Percentiles rank a stretch among this genome's conserved stretches.
Evolutionary conservation across 164 flowering plant genomes (phyloP).

Genomic region (Chimonanthus salicifolius): DNA sequence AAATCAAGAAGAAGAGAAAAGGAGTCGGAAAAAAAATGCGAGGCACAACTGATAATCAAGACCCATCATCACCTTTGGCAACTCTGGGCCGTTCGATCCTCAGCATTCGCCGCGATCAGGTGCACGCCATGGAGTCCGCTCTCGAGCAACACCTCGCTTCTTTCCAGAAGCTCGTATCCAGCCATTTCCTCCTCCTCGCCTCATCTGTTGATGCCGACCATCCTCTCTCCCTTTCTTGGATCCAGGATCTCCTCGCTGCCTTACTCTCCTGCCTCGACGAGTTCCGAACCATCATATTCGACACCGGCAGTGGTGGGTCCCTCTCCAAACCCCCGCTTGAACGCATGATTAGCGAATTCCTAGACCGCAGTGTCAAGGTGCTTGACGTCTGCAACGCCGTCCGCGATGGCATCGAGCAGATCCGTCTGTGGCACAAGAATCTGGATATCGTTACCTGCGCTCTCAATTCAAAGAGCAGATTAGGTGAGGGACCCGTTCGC

Average conservation of each 20-base stretch:
- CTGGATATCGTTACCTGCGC: conserved; percentile 73
- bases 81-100: conserved; percentile 58
- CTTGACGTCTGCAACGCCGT: conserved; percentile 87
- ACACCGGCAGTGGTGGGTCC: conserved; percentile 16
- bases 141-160: conserved; percentile 50
- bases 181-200: conserved; percentile 40
- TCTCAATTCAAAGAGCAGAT: conserved; percentile 29
- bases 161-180: conserved; percentile 61
- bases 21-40: conserved; percentile 18
- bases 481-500: conserved; percentile 79
- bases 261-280: conserved; percentile 78
- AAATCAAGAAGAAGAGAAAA: too few relatives aligned
- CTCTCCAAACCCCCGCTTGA: conserved; percentile 53
- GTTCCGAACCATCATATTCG: conserved; percentile 46
- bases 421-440: conserved; percentile 74
- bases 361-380: conserved; percentile 80
- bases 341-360: conserved; percentile 44
- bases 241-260: conserved; percentile 55
- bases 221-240: conserved; percentile 64
- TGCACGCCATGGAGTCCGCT: conserved; percentile 54
- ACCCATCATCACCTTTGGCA: conserved; percentile 35
- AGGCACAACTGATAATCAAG: conserved; percentile 73
- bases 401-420: conserved; percentile 79
- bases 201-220: conserved; percentile 41
- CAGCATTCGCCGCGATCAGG: conserved; percentile 62